Base-by-base conservation (phyloP, 352 stramenopile genomes). In the Globisporangium iwayamae region DNA sequence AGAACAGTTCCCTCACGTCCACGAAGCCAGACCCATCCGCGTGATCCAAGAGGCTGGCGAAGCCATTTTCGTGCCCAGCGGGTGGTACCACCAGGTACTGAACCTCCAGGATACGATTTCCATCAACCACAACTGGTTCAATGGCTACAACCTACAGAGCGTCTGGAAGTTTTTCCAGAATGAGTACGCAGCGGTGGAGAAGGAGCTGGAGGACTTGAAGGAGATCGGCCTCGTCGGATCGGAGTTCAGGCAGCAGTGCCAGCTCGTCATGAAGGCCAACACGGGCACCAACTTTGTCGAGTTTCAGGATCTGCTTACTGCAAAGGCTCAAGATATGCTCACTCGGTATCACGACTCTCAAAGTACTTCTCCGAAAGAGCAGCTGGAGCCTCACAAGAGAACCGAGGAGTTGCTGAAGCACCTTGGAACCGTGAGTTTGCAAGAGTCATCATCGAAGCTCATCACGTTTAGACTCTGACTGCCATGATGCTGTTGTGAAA, bases 81-180 rank as follows among this genome's bases (percentile, higher is more conserved):
- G 87, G 10, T 99, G 96, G 94, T 97, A 97, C 63, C 97, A 99
- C 65, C 78, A 97, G 65, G 96, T 99, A 8, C 76, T 80, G 28
- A 99, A 99, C 70, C 46, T 97, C 13, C 76, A 92, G 38, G 81
- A 96, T 69, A 98, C 94, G 18, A 86, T 99, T 51, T 98, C 93
- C 1, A 96, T 99, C 70, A 99, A 99, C 82, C 94, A 98, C 72
- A 99, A 99, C 74, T 99, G 96, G 96, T 96, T 98, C 65, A 98
- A 97, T 56, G 86, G 81, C 45, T 94, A 85, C 69, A 93, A 85
- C 45, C 53, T 93, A 18, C 48, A 34, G 13, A 63, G 81, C 25
- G 60, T 95, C 18, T 94, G 85, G 87, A 4, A 20, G 3, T 95
- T 92, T 63, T 80, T 95, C n/a, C 76, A 87, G 55, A 55, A 36